A percentile compares a stretch with the other conserved stretches of the same genome.
phyloP scores from a whole-genome alignment of 192 early-diverging fungal species.

The Coemansia guatemalensis region DNA sequence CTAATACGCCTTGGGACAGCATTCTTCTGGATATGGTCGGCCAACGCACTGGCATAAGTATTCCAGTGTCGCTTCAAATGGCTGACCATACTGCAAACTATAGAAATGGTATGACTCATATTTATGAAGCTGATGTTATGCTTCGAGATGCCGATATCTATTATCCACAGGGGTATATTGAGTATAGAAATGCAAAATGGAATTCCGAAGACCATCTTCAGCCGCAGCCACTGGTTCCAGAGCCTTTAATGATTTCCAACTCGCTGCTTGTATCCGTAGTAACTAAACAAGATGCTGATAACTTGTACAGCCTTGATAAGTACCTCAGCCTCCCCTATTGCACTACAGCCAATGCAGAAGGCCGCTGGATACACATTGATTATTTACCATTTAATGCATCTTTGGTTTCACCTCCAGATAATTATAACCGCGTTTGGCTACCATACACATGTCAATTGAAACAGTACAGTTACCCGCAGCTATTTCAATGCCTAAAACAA shows the following conservation, averaged over 20 bases:
- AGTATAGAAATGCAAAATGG: constrained; percentile 45
- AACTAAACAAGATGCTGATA: neutral
- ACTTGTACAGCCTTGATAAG: constrained; percentile 1
- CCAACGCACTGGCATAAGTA: constrained; percentile 4
- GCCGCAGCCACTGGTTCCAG: constrained; percentile 25
- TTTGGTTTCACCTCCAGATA: constrained; percentile 2
- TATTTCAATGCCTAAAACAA: constrained; percentile 30
- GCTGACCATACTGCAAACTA: neutral
- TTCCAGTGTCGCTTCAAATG: constrained; percentile 9
- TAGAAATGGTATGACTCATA: constrained; percentile 31
- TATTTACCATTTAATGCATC: constrained; percentile 9
- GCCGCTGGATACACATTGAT: constrained; percentile 45
- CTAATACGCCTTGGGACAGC: constrained; percentile 29
- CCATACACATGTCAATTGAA: constrained; percentile 47
- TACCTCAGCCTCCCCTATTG: constrained; percentile 51
- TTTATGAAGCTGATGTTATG: constrained; percentile 46
- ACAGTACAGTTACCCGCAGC: constrained; percentile 30
- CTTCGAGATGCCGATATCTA: constrained; percentile 41
- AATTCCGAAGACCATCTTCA: constrained; percentile 43
- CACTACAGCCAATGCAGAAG: constrained; percentile 18
- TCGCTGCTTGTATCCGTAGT: neutral
- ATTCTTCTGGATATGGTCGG: constrained; percentile 24
- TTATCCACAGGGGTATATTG: constrained; percentile 32
- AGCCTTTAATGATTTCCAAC: constrained; percentile 12
- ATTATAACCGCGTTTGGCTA: constrained; percentile 46